Evolutionary conservation across 2,329 filamentous ascomycete genomes (phyloP), one percentile per base, ranked within the genome.

Genomic region (Shiraia bambusicola): DNA sequence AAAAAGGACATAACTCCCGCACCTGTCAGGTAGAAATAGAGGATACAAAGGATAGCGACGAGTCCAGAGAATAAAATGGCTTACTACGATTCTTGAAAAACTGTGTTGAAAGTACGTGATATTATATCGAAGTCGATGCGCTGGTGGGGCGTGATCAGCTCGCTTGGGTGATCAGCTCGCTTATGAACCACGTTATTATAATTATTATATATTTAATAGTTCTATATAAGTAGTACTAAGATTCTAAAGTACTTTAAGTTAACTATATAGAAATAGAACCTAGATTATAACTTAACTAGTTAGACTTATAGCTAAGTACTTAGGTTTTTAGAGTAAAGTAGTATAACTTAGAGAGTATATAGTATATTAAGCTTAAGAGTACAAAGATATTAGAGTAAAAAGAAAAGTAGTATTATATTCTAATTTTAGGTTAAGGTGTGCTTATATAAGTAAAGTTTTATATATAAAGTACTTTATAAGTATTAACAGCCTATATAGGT

Each of bases 171-270:
- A n/a, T n/a, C n/a, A n/a, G n/a, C n/a, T n/a, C n/a, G n/a, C n/a
- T n/a, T n/a, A n/a, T n/a, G n/a, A n/a, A n/a, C n/a, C n/a, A n/a
- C n/a, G n/a, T n/a, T n/a, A n/a, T n/a, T n/a, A n/a, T n/a, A n/a
- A n/a, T n/a, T n/a, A n/a, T n/a, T n/a, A n/a, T n/a, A n/a, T n/a
- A n/a, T n/a, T n/a, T n/a, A n/a, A n/a, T n/a, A n/a, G 2, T 71
- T 69, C 49, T 73, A 72, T 42, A 61, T 64, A 11, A 50, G 54
- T 1, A 66, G 66, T 1, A 39, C 50, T 7, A 70, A 72, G 44
- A 73, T 74, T 25, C 50, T 60, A n/a, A 56, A 63, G 1, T 74
- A 73, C 45, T 65, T 73, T 41, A 52, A 66, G 40, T 34, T 42
- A 4, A 66, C 66, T 0, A 65, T 65, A 3, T 55, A 58, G 31